phyloP scores from a whole-genome alignment of 192 early-diverging fungal genomes.

The Coemansia sp. region DNA sequence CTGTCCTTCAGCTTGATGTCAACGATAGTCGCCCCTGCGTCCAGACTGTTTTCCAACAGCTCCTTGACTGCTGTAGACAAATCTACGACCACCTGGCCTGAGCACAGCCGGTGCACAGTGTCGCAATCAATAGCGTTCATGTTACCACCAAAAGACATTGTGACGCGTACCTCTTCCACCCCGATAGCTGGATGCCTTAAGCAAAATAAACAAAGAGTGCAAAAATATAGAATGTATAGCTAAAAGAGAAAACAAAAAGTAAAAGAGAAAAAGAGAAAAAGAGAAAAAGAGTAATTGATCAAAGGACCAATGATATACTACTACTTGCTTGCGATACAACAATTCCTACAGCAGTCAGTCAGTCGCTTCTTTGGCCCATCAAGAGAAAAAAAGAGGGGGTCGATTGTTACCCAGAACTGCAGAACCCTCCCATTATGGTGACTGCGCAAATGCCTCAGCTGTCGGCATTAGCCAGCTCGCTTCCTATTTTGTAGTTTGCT shows the following conservation, averaged over 20 bases:
- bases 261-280: background rate
- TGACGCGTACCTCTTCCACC: too few relatives aligned
- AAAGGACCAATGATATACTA: too few relatives aligned
- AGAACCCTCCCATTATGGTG: too few relatives aligned
- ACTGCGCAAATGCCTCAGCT: conserved; percentile 11
- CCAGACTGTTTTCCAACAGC: conserved; percentile 90
- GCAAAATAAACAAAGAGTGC: background rate
- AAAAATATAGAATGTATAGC: background rate
- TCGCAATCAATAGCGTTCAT: conserved; percentile 32
- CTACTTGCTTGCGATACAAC: too few relatives aligned
- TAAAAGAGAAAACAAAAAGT: background rate
- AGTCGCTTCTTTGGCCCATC: too few relatives aligned
- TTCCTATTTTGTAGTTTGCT: conserved; percentile 44
- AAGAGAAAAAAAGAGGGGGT: conserved; percentile 3
- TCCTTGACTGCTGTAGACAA: conserved; percentile 86
- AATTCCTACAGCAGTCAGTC: too few relatives aligned
- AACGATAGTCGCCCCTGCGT: conserved; percentile 78
- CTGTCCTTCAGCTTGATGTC: conserved; percentile 79
- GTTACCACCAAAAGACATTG: too few relatives aligned
- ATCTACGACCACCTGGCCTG: conserved; percentile 85
- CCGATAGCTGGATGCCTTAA: background rate
- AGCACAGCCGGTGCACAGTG: conserved; percentile 77
- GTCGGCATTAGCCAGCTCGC: conserved; percentile 33
- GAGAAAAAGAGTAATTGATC: too few relatives aligned
- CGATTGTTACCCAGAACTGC: too few relatives aligned